phyloP scores from a whole-genome alignment of 1,284 basidiomycete genomes.

The Cystobasidiaceae sp. region DNA sequence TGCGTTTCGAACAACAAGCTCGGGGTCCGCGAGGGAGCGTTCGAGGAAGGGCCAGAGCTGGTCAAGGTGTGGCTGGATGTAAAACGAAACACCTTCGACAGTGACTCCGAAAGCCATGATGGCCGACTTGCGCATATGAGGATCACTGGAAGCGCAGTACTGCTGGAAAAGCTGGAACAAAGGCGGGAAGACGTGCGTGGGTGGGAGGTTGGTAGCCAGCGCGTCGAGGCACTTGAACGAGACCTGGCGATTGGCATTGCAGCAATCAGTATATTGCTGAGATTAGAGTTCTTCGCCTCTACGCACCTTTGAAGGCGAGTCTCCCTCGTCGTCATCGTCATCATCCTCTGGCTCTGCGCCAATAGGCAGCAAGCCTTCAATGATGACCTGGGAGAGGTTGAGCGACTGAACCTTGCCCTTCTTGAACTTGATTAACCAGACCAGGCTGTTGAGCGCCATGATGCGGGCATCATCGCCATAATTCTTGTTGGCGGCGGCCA shows the following conservation, averaged over 20 bases:
- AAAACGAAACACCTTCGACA: slow-evolving; percentile 97
- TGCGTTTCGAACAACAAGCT: slow-evolving; percentile 85
- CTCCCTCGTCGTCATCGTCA: slow-evolving; percentile 72
- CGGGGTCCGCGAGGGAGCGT: slow-evolving; percentile 74
- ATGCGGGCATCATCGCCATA: slow-evolving; percentile 79
- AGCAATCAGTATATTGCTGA: neutral
- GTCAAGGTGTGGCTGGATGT: slow-evolving; percentile 86
- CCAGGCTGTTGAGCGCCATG: slow-evolving; percentile 87
- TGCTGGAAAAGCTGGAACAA: slow-evolving; percentile 62
- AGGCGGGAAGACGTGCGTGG: slow-evolving; percentile 92
- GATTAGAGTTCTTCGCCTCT: slow-evolving; percentile 44
- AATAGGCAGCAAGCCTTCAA: slow-evolving; percentile 89
- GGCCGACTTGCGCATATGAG: slow-evolving; percentile 76
- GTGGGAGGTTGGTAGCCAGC: slow-evolving; percentile 88
- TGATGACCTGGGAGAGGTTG: slow-evolving; percentile 76
- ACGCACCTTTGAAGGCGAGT: slow-evolving; percentile 66
- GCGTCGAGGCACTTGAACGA: slow-evolving; percentile 93
- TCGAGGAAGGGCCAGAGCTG: slow-evolving; percentile 95
- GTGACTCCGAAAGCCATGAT: slow-evolving; percentile 93
- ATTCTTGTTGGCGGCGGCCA: slow-evolving; percentile 71
- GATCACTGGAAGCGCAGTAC: slow-evolving; percentile 76
- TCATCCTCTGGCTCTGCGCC: slow-evolving; percentile 84
- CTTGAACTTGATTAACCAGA: slow-evolving; percentile 75
- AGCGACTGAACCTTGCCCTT: slow-evolving; percentile 90
- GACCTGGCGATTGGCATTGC: slow-evolving; percentile 50